phyloP scores from a whole-genome alignment of 768 basidiomycete genomes.

The Kwoniella dejecticola region DNA sequence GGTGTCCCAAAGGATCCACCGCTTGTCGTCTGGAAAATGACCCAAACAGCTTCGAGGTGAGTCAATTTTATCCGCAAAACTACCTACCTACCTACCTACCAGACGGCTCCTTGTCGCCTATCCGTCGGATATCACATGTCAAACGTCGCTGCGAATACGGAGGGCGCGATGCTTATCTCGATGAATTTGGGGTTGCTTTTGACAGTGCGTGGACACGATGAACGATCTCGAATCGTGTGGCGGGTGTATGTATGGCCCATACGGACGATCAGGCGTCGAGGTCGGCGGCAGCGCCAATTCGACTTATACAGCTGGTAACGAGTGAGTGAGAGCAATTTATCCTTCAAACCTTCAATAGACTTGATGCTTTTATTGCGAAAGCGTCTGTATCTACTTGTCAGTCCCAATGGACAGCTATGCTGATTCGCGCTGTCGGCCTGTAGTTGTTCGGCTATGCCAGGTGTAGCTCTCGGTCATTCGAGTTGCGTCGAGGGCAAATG shows the following conservation, averaged over 20 bases:
- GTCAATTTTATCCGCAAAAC: too few species aligned
- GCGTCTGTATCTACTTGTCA: too few species aligned
- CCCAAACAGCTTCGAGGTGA: constrained; percentile 4
- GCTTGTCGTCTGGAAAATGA: constrained; percentile 5
- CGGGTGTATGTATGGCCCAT: constrained; percentile 2
- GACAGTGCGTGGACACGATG: constrained; percentile 7
- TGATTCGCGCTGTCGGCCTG: too few species aligned
- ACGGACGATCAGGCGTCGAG: background rate
- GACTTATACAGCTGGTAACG: background rate
- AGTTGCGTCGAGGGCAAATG: background rate
- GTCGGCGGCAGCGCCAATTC: background rate
- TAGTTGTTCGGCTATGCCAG: constrained; percentile 5
- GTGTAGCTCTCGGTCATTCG: constrained; percentile 1
- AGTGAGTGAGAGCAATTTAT: too few species aligned
- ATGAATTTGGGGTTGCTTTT: background rate
- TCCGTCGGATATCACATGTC: background rate
- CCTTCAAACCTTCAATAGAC: too few species aligned
- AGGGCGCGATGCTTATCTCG: too few species aligned
- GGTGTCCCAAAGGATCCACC: constrained; percentile 1
- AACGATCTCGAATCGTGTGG: constrained; percentile 8
- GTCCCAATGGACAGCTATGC: too few species aligned
- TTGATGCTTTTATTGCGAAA: too few species aligned
- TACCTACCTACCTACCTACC: too few species aligned
- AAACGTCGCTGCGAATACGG: too few species aligned
- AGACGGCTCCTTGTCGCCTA: background rate